Evolutionary conservation across 2,329 filamentous ascomycete species (phyloP).

Genomic region (Alternaria burnsii): DNA sequence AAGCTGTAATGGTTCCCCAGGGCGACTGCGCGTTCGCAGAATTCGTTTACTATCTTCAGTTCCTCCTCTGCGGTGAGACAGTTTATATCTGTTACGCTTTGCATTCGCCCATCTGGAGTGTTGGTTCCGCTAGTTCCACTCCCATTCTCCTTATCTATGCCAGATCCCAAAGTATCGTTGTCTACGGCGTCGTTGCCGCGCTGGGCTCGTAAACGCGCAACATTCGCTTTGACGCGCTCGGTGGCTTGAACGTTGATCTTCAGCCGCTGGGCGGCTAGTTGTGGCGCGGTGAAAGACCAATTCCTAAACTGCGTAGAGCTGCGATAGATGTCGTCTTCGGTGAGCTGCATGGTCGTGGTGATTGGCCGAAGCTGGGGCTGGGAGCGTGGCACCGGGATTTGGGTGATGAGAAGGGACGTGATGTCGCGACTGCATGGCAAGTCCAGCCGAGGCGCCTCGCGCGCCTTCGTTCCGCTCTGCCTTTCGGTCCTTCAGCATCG

Average conservation of each 20-base stretch:
- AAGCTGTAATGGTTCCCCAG: slow-evolving; percentile 67
- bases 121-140: slow-evolving; percentile 36
- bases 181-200: slow-evolving; percentile 45
- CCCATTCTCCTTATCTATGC: slow-evolving; percentile 48
- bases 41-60: slow-evolving; percentile 80
- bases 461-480: slow-evolving; percentile 1
- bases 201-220: slow-evolving; percentile 58
- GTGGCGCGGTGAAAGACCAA: slow-evolving; percentile 86
- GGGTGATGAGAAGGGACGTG: slow-evolving; percentile 1
- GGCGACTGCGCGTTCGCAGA: slow-evolving; percentile 69
- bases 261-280: slow-evolving; percentile 74
- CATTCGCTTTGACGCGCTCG: slow-evolving; percentile 69
- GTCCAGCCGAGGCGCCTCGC: slow-evolving; percentile 25
- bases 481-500: slow-evolving; percentile 1
- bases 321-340: slow-evolving; percentile 90
- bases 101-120: slow-evolving; percentile 33
- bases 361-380: slow-evolving; percentile 14
- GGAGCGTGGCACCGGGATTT: neutral
- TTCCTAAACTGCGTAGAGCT: slow-evolving; percentile 88
- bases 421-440: slow-evolving; percentile 20
- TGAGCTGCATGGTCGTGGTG: slow-evolving; percentile 60
- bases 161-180: slow-evolving; percentile 28
- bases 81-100: slow-evolving; percentile 64
- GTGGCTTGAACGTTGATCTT: slow-evolving; percentile 83
- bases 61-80: slow-evolving; percentile 88